phyloP scores from a whole-genome alignment of 345 rosid species.

The Passiflora organensis region DNA sequence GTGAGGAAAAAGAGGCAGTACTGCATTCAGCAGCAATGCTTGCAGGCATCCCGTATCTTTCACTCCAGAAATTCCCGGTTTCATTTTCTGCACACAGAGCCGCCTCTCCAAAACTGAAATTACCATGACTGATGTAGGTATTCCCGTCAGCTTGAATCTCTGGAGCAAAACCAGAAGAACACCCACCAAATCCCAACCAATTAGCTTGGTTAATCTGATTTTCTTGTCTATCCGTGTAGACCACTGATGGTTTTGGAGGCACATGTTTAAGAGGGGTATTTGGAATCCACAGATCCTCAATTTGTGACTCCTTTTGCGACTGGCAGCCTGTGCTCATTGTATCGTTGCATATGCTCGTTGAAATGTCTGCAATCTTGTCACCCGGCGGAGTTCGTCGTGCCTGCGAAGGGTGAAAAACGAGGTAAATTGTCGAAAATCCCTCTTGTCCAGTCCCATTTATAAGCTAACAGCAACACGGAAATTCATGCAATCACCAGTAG shows the following conservation, averaged over 20 bases:
- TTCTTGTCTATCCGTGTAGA: constrained; percentile 26
- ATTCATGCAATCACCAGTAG: too few species aligned
- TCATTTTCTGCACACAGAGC: not conserved
- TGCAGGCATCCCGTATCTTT: constrained; percentile 21
- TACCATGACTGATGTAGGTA: constrained; percentile 6
- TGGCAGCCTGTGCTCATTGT: constrained; percentile 26
- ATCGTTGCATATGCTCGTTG: not conserved
- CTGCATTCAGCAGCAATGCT: constrained; percentile 15
- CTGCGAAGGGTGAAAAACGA: not conserved
- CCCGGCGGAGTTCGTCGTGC: not conserved
- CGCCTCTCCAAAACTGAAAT: constrained; percentile 6
- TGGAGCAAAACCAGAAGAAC: constrained; percentile 22
- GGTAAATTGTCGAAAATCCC: constrained; percentile 3
- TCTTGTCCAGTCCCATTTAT: not conserved
- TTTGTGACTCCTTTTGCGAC: constrained; percentile 21
- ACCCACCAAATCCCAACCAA: constrained; percentile 23
- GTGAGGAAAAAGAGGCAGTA: constrained; percentile 37
- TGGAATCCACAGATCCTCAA: constrained; percentile 43
- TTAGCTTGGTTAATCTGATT: constrained; percentile 17
- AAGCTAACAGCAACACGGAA: too few species aligned
- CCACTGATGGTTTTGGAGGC: constrained; percentile 23
- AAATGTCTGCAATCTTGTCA: not conserved
- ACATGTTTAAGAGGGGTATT: constrained; percentile 38
- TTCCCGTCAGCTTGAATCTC: constrained; percentile 12
- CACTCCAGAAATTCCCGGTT: not conserved